Evolutionary conservation across 805 yeast genomes (phyloP).

Genomic region (Saitoella complicata): DNA sequence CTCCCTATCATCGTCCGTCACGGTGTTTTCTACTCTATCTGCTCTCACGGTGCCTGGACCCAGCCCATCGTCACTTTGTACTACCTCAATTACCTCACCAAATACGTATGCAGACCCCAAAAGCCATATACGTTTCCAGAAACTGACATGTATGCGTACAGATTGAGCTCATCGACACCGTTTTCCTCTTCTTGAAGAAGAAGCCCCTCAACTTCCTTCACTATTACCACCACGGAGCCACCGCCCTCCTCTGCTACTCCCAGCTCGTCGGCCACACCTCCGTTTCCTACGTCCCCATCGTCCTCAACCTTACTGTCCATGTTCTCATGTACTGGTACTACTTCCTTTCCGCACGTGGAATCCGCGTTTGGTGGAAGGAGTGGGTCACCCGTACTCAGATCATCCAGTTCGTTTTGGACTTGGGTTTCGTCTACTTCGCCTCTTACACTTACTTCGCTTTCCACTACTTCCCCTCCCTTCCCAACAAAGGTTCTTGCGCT

Average conservation of each 20-base stretch:
- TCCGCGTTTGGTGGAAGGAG: slow-evolving; percentile 97
- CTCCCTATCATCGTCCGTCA: slow-evolving; percentile 55
- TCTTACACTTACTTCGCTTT: slow-evolving; percentile 75
- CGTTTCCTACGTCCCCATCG: slow-evolving; percentile 86
- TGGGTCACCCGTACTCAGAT: slow-evolving; percentile 95
- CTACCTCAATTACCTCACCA: slow-evolving; percentile 80
- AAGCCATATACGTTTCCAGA: not conserved
- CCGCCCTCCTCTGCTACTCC: slow-evolving; percentile 82
- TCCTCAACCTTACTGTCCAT: slow-evolving; percentile 76
- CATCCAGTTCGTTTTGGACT: slow-evolving; percentile 75
- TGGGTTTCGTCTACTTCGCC: slow-evolving; percentile 77
- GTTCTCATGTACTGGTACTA: slow-evolving; percentile 96
- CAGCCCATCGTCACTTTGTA: slow-evolving; percentile 66
- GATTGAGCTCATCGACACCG: slow-evolving; percentile 75
- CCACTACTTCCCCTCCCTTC: slow-evolving; percentile 47
- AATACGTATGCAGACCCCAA: slow-evolving; percentile 27
- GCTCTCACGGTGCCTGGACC: slow-evolving; percentile 63
- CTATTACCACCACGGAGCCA: slow-evolving; percentile 95
- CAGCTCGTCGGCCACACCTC: slow-evolving; percentile 80
- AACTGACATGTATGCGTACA: slow-evolving; percentile 1
- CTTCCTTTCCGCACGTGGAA: slow-evolving; percentile 78
- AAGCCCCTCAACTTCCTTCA: slow-evolving; percentile 77
- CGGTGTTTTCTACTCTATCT: slow-evolving; percentile 72
- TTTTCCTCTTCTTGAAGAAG: slow-evolving; percentile 76
- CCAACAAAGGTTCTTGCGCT: slow-evolving; percentile 68